Percentiles rank a stretch among this genome's conserved stretches.
Evolutionary conservation across 2,329 filamentous ascomycete genomes (phyloP).

Genomic region (Sphaerulina vaccinii): DNA sequence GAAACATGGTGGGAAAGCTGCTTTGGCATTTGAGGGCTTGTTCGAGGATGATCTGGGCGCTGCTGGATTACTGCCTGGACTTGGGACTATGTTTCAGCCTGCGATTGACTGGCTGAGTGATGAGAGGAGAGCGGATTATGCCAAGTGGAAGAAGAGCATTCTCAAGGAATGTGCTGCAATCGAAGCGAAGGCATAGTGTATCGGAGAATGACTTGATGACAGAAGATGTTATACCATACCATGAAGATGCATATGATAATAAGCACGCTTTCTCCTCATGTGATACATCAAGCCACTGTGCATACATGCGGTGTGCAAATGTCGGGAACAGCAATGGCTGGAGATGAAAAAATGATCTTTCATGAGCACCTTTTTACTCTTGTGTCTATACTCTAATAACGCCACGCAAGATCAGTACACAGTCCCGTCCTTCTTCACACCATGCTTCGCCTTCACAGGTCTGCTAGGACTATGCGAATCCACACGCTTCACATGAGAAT

Average conservation of each 20-base stretch:
- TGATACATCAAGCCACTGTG: no score
- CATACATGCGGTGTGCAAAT: no score
- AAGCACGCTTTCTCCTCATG: no score
- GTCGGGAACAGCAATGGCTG: no score
- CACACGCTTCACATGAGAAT: constrained; percentile 11
- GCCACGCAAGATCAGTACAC: constrained; percentile 23
- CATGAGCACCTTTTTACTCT: no score
- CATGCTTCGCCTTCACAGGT: constrained; percentile 21
- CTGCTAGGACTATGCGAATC: constrained; percentile 22
- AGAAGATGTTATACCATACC: no score
- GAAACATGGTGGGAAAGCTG: constrained; percentile 31
- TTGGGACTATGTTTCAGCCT: constrained; percentile 71
- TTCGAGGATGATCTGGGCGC: constrained; percentile 26
- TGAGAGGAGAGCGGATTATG: constrained; percentile 60
- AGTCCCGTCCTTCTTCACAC: constrained; percentile 25
- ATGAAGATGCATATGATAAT: no score
- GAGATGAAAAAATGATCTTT: no score
- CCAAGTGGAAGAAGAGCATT: constrained; percentile 62
- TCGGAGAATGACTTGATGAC: neutral
- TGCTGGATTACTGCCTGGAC: constrained; percentile 44
- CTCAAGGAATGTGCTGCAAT: constrained; percentile 52
- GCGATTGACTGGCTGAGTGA: constrained; percentile 70
- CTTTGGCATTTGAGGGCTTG: constrained; percentile 15
- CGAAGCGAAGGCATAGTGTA: constrained; percentile 10
- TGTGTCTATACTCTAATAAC: no score